Conservation (phyloP, 2,329 filamentous ascomycete species). For the Fusarium sp. region DNA sequence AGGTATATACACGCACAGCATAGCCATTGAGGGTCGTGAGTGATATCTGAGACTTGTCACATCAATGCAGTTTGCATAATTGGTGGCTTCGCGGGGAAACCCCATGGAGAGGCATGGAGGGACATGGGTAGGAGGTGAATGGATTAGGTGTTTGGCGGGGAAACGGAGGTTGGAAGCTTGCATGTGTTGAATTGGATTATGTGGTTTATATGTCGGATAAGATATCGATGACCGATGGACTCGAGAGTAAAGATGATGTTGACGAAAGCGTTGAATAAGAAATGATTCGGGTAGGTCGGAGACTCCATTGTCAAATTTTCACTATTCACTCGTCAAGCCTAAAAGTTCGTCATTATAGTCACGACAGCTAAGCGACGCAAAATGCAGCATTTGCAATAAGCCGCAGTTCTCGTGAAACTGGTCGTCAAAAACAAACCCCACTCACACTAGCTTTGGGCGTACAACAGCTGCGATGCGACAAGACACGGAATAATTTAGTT, state of each 20-base stretch:
- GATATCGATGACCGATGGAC: neutral
- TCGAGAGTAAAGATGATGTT: neutral
- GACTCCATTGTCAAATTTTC: constrained; percentile 2
- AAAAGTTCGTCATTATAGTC: constrained; percentile 6
- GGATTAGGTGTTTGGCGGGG: neutral
- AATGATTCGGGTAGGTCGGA: constrained; percentile 22
- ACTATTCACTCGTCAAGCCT: neutral
- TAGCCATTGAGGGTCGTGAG: neutral
- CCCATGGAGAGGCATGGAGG: neutral
- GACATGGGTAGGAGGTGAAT: neutral
- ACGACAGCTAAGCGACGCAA: constrained; percentile 14
- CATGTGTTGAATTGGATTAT: neutral
- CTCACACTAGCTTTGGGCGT: constrained; percentile 27
- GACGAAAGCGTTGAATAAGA: neutral
- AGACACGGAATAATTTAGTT: constrained; percentile 21
- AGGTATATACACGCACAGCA: constrained; percentile 25
- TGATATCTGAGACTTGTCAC: neutral
- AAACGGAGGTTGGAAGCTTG: neutral
- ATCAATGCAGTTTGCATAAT: neutral
- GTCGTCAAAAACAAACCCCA: constrained; percentile 20
- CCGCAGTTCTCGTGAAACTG: constrained; percentile 1
- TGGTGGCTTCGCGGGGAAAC: neutral
- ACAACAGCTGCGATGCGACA: constrained; percentile 2
- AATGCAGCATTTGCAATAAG: constrained; percentile 13
- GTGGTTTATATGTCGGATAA: neutral